These are phyloP conservation scores for Fraxinus greggii DNA, from an alignment of 305 asterid species.

Conservation along the genomic window DNA sequence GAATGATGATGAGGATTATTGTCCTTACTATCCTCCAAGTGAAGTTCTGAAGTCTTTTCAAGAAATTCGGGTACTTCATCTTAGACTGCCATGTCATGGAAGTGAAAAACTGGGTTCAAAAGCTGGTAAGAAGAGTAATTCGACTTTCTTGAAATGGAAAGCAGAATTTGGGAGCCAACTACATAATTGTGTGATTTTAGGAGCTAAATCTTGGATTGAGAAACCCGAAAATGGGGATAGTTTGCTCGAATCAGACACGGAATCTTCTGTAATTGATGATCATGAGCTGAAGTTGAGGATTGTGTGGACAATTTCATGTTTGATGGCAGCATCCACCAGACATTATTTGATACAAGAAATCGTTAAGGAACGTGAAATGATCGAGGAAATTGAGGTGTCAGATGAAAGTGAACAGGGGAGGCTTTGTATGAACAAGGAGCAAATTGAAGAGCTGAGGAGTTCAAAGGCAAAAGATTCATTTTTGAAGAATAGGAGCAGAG, in stretches of 20 bases:
- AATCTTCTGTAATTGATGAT: conserved; percentile 39
- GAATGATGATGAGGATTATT: conserved; percentile 31
- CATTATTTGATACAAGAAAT: conserved; percentile 46
- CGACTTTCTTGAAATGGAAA: conserved; percentile 56
- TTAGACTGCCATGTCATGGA: conserved; percentile 45
- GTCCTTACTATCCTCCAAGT: conserved; percentile 32
- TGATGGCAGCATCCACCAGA: conserved; percentile 59
- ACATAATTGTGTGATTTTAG: conserved; percentile 62
- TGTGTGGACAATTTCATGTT: conserved; percentile 68
- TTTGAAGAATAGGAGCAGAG: conserved; percentile 32
- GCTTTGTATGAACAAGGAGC: conserved; percentile 48
- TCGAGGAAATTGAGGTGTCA: conserved; percentile 41
- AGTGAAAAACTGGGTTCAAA: conserved; percentile 15
- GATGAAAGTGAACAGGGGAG: conserved; percentile 57
- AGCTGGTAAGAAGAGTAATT: neutral
- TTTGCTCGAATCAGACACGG: neutral
- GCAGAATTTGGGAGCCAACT: conserved; percentile 66
- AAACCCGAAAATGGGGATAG: neutral
- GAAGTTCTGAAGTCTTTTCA: conserved; percentile 42
- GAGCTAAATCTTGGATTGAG: conserved; percentile 44
- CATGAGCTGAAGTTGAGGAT: conserved; percentile 57
- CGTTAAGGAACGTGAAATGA: conserved; percentile 24
- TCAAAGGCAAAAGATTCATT: conserved; percentile 14
- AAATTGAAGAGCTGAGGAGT: conserved; percentile 45
- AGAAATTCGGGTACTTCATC: conserved; percentile 41